Base-by-base conservation (phyloP, 108 stramenopile species). In the Pseudonitzschia pungens region DNA sequence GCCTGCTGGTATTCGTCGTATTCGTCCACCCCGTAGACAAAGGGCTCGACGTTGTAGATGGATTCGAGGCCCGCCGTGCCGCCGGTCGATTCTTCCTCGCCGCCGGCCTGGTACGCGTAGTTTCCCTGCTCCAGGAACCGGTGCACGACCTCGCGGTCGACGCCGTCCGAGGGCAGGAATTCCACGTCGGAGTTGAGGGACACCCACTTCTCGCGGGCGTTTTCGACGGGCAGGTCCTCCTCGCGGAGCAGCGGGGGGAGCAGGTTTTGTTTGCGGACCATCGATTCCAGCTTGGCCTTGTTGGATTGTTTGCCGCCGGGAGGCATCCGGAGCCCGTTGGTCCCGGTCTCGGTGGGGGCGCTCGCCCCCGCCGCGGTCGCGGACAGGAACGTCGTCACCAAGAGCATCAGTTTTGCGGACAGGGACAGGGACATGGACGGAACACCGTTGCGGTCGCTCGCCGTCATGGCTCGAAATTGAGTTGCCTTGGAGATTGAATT, bases 1-100 rank as follows among this genome's bases (percentile, higher is more conserved):
- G 83, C 83, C 55, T 84, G 86, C 22, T 66, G 42, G 41, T 86
- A 82, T 18, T 82, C 81, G 20, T 82, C 76, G 65, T 86, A 86
- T 33, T 84, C 70, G 43, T 54, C 71, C n/a, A 72, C 71, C 8
- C 77, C 77, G 41, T 72, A 71, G 18, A 58, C 71, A 36, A 78
- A 78, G 7, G 77, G 71, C 64, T 78, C 70, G 11, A 78, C 71
- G 21, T 56, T 32, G 56, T 88, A 77, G 44, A 59, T 27, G 44
- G 40, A 18, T 71, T 63, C 59, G 68, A 69, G 26, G 44, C 66
- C 66, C 28, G 44, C 12, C 45, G 28, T 44, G 43, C 66, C 45
- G 26, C 66, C 27, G 22, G 14, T 11, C 24, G 11, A 26, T 12
- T 14, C 28, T 7, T 27, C 59, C 4, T 62, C 60, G 4, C 4